A percentile compares a stretch with the other conserved stretches of the same genome.
These are phyloP conservation scores for Litsea cubeba DNA, from an alignment of 164 flowering plant genomes.

Conservation along the genomic window DNA sequence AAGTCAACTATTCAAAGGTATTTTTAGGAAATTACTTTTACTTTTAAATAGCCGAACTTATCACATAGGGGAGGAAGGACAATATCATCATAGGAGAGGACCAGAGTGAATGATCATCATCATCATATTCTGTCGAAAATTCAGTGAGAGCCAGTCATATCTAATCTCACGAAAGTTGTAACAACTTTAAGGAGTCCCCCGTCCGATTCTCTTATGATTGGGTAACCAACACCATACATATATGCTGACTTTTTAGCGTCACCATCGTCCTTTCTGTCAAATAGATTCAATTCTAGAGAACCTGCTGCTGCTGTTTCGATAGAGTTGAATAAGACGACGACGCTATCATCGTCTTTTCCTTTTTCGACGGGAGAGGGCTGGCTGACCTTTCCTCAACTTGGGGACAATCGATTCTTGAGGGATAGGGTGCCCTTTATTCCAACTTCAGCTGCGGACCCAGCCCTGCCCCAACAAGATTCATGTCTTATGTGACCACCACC, in stretches of 20 bases:
- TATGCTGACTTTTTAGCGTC: neutral
- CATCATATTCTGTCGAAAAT: no score
- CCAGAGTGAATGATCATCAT: no score
- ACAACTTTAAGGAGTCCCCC: constrained; percentile 1
- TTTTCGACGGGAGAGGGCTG: neutral
- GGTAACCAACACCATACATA: neutral
- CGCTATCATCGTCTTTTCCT: neutral
- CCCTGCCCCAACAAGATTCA: neutral
- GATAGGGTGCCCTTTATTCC: constrained; percentile 7
- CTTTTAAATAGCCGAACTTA: no score
- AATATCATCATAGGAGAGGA: no score
- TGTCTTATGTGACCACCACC: neutral
- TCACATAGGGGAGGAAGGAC: no score
- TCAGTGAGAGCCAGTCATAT: no score
- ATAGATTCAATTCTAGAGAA: neutral
- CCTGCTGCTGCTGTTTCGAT: neutral
- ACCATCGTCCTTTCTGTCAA: neutral
- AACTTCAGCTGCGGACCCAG: neutral
- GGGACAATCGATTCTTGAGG: constrained; percentile 1
- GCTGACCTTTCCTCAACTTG: constrained; percentile 4
- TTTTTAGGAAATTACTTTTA: no score
- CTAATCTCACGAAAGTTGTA: no score
- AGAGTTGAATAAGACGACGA: neutral
- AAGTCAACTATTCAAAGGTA: no score
- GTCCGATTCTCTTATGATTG: constrained; percentile 3